Percentiles rank a stretch among this genome's conserved stretches.
Evolutionary conservation across 148 eudicot genomes (phyloP).

Genomic region (Dianthus caryophyllus): DNA sequence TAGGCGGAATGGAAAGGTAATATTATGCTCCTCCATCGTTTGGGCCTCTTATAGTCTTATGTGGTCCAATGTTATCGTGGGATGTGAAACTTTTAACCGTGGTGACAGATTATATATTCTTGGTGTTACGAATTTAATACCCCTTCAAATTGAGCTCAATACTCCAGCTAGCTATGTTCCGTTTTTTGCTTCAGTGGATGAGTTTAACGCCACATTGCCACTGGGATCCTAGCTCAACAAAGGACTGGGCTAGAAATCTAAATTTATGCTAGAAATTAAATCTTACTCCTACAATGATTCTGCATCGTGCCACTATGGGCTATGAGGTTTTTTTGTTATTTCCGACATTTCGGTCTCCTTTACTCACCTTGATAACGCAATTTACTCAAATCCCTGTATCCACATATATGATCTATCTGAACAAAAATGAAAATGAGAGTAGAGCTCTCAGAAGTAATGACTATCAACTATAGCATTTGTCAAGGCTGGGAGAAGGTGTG

Average conservation of each 20-base stretch:
- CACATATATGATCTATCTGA: too few relatives aligned
- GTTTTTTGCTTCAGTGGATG: neutral
- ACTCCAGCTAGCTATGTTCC: neutral
- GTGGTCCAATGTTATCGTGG: neutral
- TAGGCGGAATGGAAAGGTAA: conserved; percentile 89
- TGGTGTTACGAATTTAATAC: neutral
- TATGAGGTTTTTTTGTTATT: too few relatives aligned
- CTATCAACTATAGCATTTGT: too few relatives aligned
- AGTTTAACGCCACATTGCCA: neutral
- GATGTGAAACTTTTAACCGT: neutral
- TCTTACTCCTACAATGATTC: too few relatives aligned
- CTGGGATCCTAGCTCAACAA: neutral
- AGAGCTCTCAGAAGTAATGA: too few relatives aligned
- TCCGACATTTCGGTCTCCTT: too few relatives aligned
- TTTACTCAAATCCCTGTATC: too few relatives aligned
- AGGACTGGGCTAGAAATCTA: neutral
- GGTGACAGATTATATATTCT: neutral
- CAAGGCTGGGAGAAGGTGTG: too few relatives aligned
- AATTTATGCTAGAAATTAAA: neutral
- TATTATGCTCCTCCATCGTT: neutral
- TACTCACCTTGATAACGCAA: too few relatives aligned
- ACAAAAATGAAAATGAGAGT: too few relatives aligned
- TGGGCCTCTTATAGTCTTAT: too few relatives aligned
- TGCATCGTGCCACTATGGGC: too few relatives aligned
- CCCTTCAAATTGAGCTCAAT: neutral